Conservation (phyloP, 2,329 filamentous ascomycete species). For the Trichophaea hybrida region DNA sequence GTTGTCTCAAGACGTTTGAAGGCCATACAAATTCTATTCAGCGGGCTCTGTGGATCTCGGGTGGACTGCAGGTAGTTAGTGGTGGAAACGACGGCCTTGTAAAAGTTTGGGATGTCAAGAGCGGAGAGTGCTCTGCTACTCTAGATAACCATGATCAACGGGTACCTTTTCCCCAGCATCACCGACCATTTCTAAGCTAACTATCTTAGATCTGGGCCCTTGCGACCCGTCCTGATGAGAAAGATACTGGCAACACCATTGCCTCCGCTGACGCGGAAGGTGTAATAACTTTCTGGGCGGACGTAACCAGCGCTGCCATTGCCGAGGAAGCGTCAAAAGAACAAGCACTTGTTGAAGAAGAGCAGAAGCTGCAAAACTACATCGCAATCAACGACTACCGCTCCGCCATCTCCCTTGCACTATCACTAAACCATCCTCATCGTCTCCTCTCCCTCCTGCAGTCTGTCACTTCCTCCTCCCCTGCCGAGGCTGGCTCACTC, state of each 20-base stretch:
- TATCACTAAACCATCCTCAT: conserved; percentile 88
- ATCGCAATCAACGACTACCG: conserved; percentile 78
- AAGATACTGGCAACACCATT: conserved; percentile 41
- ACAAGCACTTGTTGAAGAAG: conserved; percentile 74
- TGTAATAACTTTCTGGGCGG: conserved; percentile 87
- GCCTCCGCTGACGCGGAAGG: conserved; percentile 87
- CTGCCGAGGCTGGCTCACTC: conserved; percentile 32
- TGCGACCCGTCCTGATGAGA: conserved; percentile 30
- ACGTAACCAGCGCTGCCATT: conserved; percentile 63
- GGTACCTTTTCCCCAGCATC: conserved; percentile 35
- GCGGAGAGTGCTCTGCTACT: conserved; percentile 72
- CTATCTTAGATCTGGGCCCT: conserved; percentile 32
- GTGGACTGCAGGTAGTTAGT: conserved; percentile 54
- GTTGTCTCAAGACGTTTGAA: conserved; percentile 83
- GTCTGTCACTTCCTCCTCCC: conserved; percentile 48
- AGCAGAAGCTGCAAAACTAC: conserved; percentile 86
- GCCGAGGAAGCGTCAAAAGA: conserved; percentile 41
- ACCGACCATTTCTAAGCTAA: conserved; percentile 46
- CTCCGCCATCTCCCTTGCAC: conserved; percentile 78
- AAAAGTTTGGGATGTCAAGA: conserved; percentile 86
- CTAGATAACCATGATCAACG: conserved; percentile 94
- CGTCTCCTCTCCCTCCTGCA: conserved; percentile 73
- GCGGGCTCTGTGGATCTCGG: conserved; percentile 75
- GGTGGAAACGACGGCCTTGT: conserved; percentile 89
- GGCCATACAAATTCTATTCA: conserved; percentile 91